These are phyloP conservation scores for Gelatoporia subvermispora DNA, from an alignment of 768 basidiomycete species.

Conservation along the genomic window DNA sequence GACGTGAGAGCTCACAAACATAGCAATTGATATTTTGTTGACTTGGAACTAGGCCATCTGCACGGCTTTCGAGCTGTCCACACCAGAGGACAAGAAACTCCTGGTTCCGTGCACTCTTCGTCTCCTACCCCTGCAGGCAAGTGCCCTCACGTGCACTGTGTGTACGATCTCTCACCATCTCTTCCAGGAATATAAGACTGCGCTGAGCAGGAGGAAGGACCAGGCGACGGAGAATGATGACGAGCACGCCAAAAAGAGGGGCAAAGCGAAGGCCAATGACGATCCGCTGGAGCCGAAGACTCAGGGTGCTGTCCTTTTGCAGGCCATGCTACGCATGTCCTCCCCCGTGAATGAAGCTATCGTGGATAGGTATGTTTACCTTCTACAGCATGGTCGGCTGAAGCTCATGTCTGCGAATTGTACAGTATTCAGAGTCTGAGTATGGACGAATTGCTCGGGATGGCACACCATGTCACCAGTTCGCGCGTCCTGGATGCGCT, in stretches of 20 bases:
- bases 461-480: slow-evolving; percentile 63
- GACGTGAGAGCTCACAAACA: slow-evolving; percentile 41
- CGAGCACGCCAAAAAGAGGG: slow-evolving; percentile 19
- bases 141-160: slow-evolving; percentile 8
- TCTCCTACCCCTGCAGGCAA: slow-evolving; percentile 46
- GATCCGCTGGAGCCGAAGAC: slow-evolving; percentile 58
- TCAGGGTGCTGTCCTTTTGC: slow-evolving; percentile 83
- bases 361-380: slow-evolving; percentile 57
- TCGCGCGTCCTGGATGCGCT: slow-evolving; percentile 78
- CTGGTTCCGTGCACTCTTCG: slow-evolving; percentile 68
- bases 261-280: slow-evolving; percentile 3
- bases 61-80: slow-evolving; percentile 52
- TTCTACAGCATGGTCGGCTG: neutral
- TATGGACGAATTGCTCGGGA: slow-evolving; percentile 50
- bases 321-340: slow-evolving; percentile 70
- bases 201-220: slow-evolving; percentile 2
- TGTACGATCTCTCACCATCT: neutral
- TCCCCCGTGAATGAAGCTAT: slow-evolving; percentile 65
- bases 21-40: neutral
- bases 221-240: neutral
- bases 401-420: neutral
- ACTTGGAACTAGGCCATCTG: slow-evolving; percentile 46
- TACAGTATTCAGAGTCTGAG: slow-evolving; percentile 32
- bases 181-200: slow-evolving; percentile 19
- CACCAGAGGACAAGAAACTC: slow-evolving; percentile 41